phyloP scores from a whole-genome alignment of 1,284 basidiomycete species.

The Xerocomus amazonicus region DNA sequence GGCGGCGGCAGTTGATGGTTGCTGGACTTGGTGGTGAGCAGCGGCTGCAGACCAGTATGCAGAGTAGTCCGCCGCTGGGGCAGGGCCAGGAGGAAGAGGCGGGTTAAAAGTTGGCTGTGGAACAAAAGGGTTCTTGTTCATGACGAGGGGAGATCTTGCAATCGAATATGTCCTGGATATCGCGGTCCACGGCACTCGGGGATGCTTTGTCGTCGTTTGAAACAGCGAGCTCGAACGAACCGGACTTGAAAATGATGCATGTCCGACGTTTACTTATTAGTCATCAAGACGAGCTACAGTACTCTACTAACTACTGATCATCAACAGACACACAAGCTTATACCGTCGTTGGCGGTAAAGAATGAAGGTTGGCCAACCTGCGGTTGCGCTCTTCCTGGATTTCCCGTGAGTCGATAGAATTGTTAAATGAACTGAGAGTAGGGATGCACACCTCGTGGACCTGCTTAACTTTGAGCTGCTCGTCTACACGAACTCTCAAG shows the following conservation, averaged over 20 bases:
- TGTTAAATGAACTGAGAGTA: not conserved
- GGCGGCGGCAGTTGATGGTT: slow-evolving; percentile 24
- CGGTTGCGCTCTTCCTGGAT: not conserved
- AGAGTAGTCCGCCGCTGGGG: slow-evolving; percentile 70
- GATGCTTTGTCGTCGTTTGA: slow-evolving; percentile 22
- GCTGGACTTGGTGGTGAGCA: slow-evolving; percentile 47
- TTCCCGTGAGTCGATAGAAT: not conserved
- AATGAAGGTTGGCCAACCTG: not conserved
- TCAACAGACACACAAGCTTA: not conserved
- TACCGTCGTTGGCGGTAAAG: not conserved
- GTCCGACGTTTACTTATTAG: slow-evolving; percentile 27
- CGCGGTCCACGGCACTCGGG: slow-evolving; percentile 6
- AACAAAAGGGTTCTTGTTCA: slow-evolving; percentile 81
- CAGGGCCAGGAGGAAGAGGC: slow-evolving; percentile 73
- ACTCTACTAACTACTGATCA: too few species aligned
- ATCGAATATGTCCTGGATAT: slow-evolving; percentile 11
- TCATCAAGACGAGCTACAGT: not conserved
- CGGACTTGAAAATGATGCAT: slow-evolving; percentile 15
- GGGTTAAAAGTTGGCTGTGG: slow-evolving; percentile 63
- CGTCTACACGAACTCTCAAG: not conserved
- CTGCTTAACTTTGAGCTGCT: not conserved
- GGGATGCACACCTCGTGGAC: not conserved
- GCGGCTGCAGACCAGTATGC: slow-evolving; percentile 69
- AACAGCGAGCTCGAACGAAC: slow-evolving; percentile 18
- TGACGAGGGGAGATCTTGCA: slow-evolving; percentile 24